A percentile compares a stretch with the other conserved stretches of the same genome.
Evolutionary conservation across 2,329 filamentous ascomycete species (phyloP).

Genomic region (Alternaria postmessia): DNA sequence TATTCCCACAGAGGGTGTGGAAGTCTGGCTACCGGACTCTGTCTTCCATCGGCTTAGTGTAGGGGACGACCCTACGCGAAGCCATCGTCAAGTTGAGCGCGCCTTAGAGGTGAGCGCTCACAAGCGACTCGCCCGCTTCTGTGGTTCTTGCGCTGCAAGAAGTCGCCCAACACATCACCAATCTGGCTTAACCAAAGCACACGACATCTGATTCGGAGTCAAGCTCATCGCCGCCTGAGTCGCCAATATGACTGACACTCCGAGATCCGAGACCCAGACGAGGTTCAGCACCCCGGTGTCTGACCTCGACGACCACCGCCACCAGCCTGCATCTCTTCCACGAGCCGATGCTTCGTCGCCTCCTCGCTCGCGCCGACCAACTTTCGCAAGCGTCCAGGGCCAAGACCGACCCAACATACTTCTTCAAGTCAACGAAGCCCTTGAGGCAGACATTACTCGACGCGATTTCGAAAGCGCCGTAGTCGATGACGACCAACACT

Average conservation of each 20-base stretch:
- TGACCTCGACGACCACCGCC: conserved; percentile 87
- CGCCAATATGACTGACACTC: conserved; percentile 61
- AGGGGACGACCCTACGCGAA: conserved; percentile 58
- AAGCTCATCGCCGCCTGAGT: conserved; percentile 33
- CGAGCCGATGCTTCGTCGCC: conserved; percentile 64
- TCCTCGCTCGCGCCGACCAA: conserved; percentile 68
- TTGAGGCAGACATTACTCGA: conserved; percentile 57
- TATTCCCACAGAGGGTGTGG: conserved; percentile 31
- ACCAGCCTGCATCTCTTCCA: conserved; percentile 68
- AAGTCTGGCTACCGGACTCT: conserved; percentile 37
- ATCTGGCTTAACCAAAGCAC: conserved; percentile 17
- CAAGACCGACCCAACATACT: conserved; percentile 55
- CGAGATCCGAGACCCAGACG: conserved; percentile 73
- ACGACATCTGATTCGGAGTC: conserved; percentile 28
- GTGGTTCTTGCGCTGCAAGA: conserved; percentile 45
- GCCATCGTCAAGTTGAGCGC: conserved; percentile 61
- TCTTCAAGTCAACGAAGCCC: conserved; percentile 55
- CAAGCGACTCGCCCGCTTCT: conserved; percentile 59
- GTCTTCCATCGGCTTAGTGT: conserved; percentile 52
- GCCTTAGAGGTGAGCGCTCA: conserved; percentile 62
- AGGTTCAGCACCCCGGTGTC: conserved; percentile 78
- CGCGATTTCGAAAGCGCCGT: conserved; percentile 90
- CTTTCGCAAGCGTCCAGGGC: conserved; percentile 71
- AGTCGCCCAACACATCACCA: conserved; percentile 16
- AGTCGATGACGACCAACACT: conserved; percentile 71